Conservation (phyloP, 2,329 filamentous ascomycete species). For the Clonostachys rhizophaga region DNA sequence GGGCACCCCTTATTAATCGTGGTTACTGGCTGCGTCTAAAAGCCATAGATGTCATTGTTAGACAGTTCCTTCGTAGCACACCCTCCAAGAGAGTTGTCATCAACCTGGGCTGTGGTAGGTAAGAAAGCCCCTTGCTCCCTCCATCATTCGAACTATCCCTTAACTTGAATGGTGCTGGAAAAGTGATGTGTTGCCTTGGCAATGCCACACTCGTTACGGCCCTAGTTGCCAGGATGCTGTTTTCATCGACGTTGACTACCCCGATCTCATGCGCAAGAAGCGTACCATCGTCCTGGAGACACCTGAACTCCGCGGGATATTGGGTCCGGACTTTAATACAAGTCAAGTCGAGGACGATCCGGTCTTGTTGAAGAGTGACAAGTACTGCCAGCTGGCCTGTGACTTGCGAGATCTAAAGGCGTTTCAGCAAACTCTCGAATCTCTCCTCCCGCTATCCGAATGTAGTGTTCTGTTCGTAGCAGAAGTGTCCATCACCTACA, state of each 20-base stretch:
- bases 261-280: slow-evolving; percentile 73
- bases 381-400: slow-evolving; percentile 77
- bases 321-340: slow-evolving; percentile 17
- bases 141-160: neutral
- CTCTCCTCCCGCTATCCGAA: slow-evolving; percentile 50
- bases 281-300: slow-evolving; percentile 61
- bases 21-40: slow-evolving; percentile 85
- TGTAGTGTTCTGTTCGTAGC: slow-evolving; percentile 74
- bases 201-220: slow-evolving; percentile 66
- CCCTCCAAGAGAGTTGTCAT: slow-evolving; percentile 66
- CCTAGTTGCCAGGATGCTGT: slow-evolving; percentile 50
- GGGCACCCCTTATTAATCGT: slow-evolving; percentile 85
- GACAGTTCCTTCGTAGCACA: slow-evolving; percentile 59
- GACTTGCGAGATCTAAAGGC: slow-evolving; percentile 66
- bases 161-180: slow-evolving; percentile 22
- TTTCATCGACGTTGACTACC: slow-evolving; percentile 86
- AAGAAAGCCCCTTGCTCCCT: slow-evolving; percentile 30
- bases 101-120: slow-evolving; percentile 90
- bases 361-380: slow-evolving; percentile 58
- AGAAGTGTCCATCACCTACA: slow-evolving; percentile 89
- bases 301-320: slow-evolving; percentile 43
- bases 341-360: slow-evolving; percentile 33
- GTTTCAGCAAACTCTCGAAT: slow-evolving; percentile 55
- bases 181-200: slow-evolving; percentile 80
- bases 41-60: slow-evolving; percentile 71